A percentile compares a stretch with the other conserved stretches of the same genome.
phyloP scores from a whole-genome alignment of 2,329 filamentous ascomycete genomes.

The Monilinia vaccinii-corymbosi region DNA sequence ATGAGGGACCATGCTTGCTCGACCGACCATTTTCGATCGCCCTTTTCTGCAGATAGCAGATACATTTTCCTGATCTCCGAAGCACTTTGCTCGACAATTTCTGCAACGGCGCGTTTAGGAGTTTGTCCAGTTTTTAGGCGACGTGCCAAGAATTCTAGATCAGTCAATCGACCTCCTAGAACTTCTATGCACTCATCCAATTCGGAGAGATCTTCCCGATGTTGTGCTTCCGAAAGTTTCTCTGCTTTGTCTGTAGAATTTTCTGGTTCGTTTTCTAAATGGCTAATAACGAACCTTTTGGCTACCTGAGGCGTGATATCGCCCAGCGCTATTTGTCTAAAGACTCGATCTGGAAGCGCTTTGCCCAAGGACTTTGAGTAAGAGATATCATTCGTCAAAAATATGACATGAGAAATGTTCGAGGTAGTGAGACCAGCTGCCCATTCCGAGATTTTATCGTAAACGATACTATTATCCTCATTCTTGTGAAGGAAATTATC shows the following conservation, averaged over 20 bases:
- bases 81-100: conserved; percentile 82
- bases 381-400: conserved; percentile 81
- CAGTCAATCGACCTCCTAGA: conserved; percentile 85
- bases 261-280: conserved; percentile 46
- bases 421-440: conserved; percentile 75
- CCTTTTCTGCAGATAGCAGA: conserved; percentile 49
- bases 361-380: conserved; percentile 83
- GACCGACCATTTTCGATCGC: conserved; percentile 59
- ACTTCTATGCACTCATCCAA: conserved; percentile 74
- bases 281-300: conserved; percentile 80
- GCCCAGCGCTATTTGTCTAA: conserved; percentile 75
- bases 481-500: conserved; percentile 86
- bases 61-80: conserved; percentile 93
- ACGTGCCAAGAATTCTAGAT: conserved; percentile 88
- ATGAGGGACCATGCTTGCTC: conserved; percentile 90
- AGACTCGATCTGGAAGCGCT: conserved; percentile 82
- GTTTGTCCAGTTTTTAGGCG: conserved; percentile 80
- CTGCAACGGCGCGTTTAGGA: conserved; percentile 69
- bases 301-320: conserved; percentile 82
- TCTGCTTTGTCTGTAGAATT: conserved; percentile 27
- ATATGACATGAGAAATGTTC: conserved; percentile 89
- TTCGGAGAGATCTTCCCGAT: conserved; percentile 48
- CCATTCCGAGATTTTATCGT: conserved; percentile 80
- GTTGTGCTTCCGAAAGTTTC: conserved; percentile 26
- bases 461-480: conserved; percentile 55